Evolutionary conservation across 805 yeast species (phyloP), one percentile per base, ranked within the genome.

Genomic region (Cyberlindnera mississippiensis): DNA sequence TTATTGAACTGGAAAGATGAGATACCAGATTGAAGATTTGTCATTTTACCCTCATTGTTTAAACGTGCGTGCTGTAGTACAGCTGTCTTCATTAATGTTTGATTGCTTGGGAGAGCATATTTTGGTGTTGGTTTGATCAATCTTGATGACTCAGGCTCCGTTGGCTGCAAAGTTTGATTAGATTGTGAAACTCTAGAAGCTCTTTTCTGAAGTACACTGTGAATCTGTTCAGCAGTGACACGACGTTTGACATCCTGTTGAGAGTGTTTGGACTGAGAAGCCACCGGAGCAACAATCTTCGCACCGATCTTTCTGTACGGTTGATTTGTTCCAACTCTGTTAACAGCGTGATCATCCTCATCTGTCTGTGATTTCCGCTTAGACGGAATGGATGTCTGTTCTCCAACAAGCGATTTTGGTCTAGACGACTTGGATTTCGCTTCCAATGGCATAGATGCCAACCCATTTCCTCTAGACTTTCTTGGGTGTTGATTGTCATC

Each of bases 1-100:
- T 22, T 19, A n/a, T 11, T 20, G 11, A 35, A 26, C 20, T 35
- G 44, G 33, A 42, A 35, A 8, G 40, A 22, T 16, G 42, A 33
- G 3, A 42, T 11, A 28, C 35, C 19, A 5, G 29, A 15, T 17
- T 52, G 49, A 35, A 50, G 45, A 27, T 42, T 47, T 12, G 33
- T 27, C 12, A 42, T 18, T 35, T 48, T 46, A 4, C 29, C 37
- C 7, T 52, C 51, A 28, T 41, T 51, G 34, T 49, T 53, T 31
- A 51, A 22, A 30, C 61, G 57, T 2, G 67, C 65, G 43, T 61
- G 57, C 29, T 63, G 66, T 19, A 59, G 26, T 8, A 62, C 56
- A 0, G 68, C 62, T 2, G 63, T 53, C 45, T 60, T 66, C 62
- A 64, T 57, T 37, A 65, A 51, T 4, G 51, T 53, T 28, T 52